These are phyloP conservation scores for Akanthomyces lecanii DNA, from an alignment of 2,329 filamentous ascomycete species.

Conservation along the genomic window DNA sequence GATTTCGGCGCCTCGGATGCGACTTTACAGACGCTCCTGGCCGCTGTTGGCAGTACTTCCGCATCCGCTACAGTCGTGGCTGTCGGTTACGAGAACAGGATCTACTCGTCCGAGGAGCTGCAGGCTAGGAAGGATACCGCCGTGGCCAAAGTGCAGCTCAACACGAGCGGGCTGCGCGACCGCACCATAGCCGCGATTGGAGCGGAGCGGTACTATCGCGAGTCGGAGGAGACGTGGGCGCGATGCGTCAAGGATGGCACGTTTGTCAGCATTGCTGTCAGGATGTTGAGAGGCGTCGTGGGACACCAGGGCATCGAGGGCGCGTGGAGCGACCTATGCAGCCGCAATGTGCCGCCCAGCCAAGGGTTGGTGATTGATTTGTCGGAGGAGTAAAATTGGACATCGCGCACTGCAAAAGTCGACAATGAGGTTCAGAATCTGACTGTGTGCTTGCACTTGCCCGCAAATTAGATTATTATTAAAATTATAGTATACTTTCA, in stretches of 20 bases:
- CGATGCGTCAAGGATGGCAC: neutral
- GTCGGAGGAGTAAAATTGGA: neutral
- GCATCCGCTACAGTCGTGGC: neutral
- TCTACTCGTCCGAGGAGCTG: neutral
- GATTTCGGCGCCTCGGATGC: slow-evolving; percentile 21
- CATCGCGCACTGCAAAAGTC: too few relatives aligned
- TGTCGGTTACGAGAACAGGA: slow-evolving; percentile 1
- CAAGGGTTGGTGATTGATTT: neutral
- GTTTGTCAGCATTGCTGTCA: neutral
- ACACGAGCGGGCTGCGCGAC: slow-evolving; percentile 10
- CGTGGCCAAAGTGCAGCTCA: neutral
- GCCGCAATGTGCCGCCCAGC: slow-evolving; percentile 1
- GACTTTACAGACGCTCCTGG: neutral
- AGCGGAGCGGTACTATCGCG: neutral
- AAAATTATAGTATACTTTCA: too few relatives aligned
- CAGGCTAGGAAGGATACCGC: neutral
- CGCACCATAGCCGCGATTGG: neutral
- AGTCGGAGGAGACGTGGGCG: neutral
- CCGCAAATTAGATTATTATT: too few relatives aligned
- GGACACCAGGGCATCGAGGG: slow-evolving; percentile 2
- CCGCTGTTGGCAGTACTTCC: neutral
- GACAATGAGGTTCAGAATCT: too few relatives aligned
- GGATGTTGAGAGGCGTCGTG: neutral
- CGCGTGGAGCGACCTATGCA: slow-evolving; percentile 9
- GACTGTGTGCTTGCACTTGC: too few relatives aligned